Conservation (phyloP, 225 moss, liverwort and hornwort genomes). For the Lunularia cruciata region DNA sequence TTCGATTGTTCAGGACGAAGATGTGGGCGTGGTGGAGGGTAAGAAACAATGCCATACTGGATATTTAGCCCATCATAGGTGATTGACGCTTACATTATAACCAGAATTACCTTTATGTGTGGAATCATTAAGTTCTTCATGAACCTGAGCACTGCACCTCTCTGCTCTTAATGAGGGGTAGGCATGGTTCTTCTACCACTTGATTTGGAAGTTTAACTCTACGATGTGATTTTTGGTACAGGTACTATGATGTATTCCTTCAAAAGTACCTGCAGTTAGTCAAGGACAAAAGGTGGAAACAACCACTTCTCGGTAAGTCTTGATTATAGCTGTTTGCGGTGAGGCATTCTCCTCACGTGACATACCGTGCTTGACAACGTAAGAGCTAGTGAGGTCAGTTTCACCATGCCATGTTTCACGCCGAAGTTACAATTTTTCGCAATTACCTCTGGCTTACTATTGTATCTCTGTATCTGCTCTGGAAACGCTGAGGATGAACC, state of each 20-base stretch:
- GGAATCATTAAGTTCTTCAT: not conserved
- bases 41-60: slow-evolving; percentile 4
- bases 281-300: slow-evolving; percentile 82
- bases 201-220: not conserved
- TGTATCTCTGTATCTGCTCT: too few species aligned
- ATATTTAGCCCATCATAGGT: too few species aligned
- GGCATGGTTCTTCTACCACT: too few species aligned
- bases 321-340: not conserved
- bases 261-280: slow-evolving; percentile 70
- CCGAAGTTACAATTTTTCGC: too few species aligned
- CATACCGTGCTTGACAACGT: too few species aligned
- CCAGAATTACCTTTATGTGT: not conserved
- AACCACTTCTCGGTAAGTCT: slow-evolving; percentile 77
- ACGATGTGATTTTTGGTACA: slow-evolving; percentile 27
- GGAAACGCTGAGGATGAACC: too few species aligned
- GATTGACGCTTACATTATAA: too few species aligned
- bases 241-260: slow-evolving; percentile 95
- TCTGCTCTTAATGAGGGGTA: too few species aligned
- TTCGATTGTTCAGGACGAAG: slow-evolving; percentile 82
- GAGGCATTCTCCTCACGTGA: not conserved
- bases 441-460: too few species aligned
- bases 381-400: too few species aligned
- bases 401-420: too few species aligned
- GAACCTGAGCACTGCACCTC: not conserved
- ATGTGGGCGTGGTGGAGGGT: slow-evolving; percentile 99